phyloP scores from a whole-genome alignment of 495 filamentous ascomycete species.

The Xylaria scruposa region DNA sequence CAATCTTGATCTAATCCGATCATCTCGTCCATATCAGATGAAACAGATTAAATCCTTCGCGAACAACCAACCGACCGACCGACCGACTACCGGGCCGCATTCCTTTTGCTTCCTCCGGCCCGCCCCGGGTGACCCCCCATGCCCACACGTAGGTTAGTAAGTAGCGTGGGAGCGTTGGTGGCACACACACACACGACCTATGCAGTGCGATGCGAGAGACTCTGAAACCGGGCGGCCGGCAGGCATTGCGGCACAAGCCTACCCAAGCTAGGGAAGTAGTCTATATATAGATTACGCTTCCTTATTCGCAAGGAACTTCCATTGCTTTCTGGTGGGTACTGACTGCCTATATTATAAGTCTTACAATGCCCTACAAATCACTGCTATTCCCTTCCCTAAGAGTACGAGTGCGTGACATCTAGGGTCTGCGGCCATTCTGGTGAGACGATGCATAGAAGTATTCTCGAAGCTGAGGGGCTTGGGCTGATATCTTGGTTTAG shows the following conservation, averaged over 20 bases:
- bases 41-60: neutral
- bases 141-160: neutral
- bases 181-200: neutral
- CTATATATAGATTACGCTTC: neutral
- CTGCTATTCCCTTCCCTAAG: no score
- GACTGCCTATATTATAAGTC: no score
- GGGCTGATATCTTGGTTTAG: neutral
- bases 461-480: neutral
- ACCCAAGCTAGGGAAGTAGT: neutral
- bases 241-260: neutral
- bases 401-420: no score
- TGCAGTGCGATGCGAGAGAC: conserved; percentile 2
- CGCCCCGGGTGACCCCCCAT: conserved; percentile 2
- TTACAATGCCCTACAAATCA: no score
- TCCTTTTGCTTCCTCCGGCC: conserved; percentile 5
- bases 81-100: neutral
- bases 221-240: conserved; percentile 5
- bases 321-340: no score
- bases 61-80: neutral
- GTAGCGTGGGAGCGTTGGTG: neutral
- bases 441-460: neutral
- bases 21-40: neutral
- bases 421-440: no score
- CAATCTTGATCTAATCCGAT: neutral
- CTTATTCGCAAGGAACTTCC: no score